These are phyloP conservation scores for Fusarium penzigii DNA, from an alignment of 2,329 filamentous ascomycete species.

Conservation along the genomic window DNA sequence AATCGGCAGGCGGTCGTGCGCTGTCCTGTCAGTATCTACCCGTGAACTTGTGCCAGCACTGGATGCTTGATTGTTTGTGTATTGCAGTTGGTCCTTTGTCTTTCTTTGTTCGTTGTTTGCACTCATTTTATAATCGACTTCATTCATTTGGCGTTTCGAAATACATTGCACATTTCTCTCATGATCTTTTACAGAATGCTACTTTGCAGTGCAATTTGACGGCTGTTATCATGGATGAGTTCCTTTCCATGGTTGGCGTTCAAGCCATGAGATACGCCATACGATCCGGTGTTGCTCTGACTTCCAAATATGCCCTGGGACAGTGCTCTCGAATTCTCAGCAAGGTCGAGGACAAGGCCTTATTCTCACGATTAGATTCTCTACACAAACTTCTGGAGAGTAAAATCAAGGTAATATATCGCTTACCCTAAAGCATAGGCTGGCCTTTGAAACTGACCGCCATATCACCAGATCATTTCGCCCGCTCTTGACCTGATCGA, in stretches of 20 bases:
- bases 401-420: conserved; percentile 74
- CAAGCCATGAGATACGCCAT: conserved; percentile 94
- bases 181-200: neutral
- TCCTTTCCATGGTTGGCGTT: conserved; percentile 53
- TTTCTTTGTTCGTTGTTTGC: too few species aligned
- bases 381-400: conserved; percentile 76
- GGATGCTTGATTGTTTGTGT: too few species aligned
- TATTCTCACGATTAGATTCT: conserved; percentile 66
- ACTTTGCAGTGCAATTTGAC: conserved; percentile 4
- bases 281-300: conserved; percentile 80
- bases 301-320: conserved; percentile 79
- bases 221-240: conserved; percentile 64
- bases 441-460: neutral
- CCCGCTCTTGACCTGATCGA: conserved; percentile 92
- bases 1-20: conserved; percentile 10
- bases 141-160: neutral
- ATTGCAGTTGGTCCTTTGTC: too few species aligned
- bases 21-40: conserved; percentile 15
- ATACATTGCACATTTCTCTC: too few species aligned
- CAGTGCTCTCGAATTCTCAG: conserved; percentile 79
- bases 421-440: neutral
- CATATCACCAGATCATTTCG: conserved; percentile 68
- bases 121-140: neutral
- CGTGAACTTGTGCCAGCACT: conserved; percentile 5
- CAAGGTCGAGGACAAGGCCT: conserved; percentile 70